Percentiles rank a stretch among this genome's conserved stretches.
phyloP scores from a whole-genome alignment of 2,329 filamentous ascomycete species.

The Cercospora beticola region DNA sequence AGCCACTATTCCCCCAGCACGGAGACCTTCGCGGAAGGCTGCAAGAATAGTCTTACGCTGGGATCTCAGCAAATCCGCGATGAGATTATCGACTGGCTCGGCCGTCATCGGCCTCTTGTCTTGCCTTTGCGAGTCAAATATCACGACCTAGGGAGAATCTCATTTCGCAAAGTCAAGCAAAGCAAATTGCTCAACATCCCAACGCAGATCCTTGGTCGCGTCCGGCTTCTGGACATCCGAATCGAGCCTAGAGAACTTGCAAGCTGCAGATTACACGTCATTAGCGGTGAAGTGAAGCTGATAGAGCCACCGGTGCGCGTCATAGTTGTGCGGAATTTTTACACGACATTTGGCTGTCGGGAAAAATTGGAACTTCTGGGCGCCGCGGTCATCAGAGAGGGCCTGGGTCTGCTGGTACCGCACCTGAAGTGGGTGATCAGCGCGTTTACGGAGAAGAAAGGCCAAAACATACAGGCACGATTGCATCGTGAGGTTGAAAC shows the following conservation, averaged over 20 bases:
- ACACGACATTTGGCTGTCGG: too few species aligned
- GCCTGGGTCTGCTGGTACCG: background rate
- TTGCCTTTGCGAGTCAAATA: background rate
- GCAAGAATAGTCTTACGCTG: background rate
- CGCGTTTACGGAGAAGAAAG: background rate
- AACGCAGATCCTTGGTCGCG: background rate
- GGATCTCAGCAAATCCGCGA: background rate
- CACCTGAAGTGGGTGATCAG: background rate
- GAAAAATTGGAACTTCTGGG: background rate
- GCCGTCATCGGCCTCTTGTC: background rate
- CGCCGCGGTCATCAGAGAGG: background rate
- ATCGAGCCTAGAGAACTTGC: background rate
- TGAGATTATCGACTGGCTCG: background rate
- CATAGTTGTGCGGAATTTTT: too few species aligned
- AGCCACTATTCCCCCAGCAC: background rate
- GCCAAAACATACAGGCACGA: background rate
- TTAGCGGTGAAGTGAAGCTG: background rate
- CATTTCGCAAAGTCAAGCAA: background rate
- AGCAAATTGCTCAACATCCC: background rate
- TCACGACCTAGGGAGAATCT: background rate
- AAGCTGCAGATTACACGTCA: background rate
- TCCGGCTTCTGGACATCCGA: background rate
- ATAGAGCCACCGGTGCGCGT: background rate
- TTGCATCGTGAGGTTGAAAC: background rate
- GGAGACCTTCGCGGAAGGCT: background rate